Base-by-base conservation (phyloP, 2,329 filamentous ascomycete genomes). In the Seiridium cupressi region DNA sequence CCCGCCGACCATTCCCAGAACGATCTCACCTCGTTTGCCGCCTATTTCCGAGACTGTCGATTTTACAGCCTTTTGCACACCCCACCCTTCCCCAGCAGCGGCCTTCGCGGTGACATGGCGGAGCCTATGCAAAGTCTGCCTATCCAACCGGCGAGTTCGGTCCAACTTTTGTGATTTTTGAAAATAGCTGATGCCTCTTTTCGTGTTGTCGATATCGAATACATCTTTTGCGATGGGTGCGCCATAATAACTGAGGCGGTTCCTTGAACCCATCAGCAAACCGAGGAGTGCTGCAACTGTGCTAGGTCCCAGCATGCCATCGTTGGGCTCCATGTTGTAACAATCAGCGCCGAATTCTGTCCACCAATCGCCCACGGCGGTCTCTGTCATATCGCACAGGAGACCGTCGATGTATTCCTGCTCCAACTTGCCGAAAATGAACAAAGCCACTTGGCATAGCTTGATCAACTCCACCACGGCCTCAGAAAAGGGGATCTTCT, bases 351-450 rank as follows among this genome's bases (percentile, higher is more conserved):
- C 95, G 61, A 97, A 89, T 69, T 97, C 92, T 1, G 91, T 89
- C 95, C 95, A 98, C 95, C 95, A 99, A 73, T 97, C 91, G 63
- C 89, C 89, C 67, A 98, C 87, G 1, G 93, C 92, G 63, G 84
- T 89, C 73, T 99, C 95, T 0, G 95, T 98, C 48, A 95, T 82
- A 76, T 99, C 95, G 73, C 95, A 99, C 3, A 99, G 83, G 32
- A 97, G 77, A 0, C 95, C 95, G 69, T 99, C 95, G 6, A 92
- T 91, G 72, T 96, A 98, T 65, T 93, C 91, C 36, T 89, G 84
- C n/a, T 91, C 89, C 5, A 98, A 79, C 72, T 93, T 92, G 58
- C 89, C 91, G 74, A 97, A 99, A 62, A 97, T 80, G 70, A 91
- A 89, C 61, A 99, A 78, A 0, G 95, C 93, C 40, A 92, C 86